A percentile compares a stretch with the other conserved stretches of the same genome.
These are phyloP conservation scores for Globisporangium orthogonon DNA, from an alignment of 352 stramenopile species.

Conservation along the genomic window DNA sequence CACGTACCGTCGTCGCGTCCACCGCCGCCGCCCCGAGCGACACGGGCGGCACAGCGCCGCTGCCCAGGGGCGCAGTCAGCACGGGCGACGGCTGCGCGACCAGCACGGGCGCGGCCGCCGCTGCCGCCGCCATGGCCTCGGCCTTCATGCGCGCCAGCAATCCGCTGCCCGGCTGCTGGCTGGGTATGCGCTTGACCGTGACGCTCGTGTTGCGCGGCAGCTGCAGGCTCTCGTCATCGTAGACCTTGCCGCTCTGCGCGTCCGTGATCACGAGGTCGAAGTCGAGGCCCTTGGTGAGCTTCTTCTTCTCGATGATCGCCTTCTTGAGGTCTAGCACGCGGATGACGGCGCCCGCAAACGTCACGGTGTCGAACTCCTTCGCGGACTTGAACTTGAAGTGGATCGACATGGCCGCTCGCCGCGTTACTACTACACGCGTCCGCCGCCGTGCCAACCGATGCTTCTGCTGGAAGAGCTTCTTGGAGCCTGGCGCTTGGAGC, in stretches of 20 bases:
- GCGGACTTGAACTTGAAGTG: conserved; percentile 90
- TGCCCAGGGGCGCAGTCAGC: conserved; percentile 19
- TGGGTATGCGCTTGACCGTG: conserved; percentile 89
- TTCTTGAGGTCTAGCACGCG: conserved; percentile 89
- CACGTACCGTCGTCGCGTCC: conserved; percentile 4
- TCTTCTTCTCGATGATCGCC: conserved; percentile 92
- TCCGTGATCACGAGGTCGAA: conserved; percentile 91
- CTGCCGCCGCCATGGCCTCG: conserved; percentile 58
- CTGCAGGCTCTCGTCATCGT: conserved; percentile 88
- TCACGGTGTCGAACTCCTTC: conserved; percentile 88
- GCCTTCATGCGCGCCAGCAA: conserved; percentile 82
- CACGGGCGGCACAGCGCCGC: conserved; percentile 32
- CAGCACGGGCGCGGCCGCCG: conserved; percentile 35
- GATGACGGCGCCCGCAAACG: conserved; percentile 80
- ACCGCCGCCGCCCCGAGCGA: conserved; percentile 8
- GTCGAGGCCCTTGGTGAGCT: conserved; percentile 88
- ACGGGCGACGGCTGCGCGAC: conserved; percentile 29
- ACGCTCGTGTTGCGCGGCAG: conserved; percentile 89
- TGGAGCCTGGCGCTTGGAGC: no score
- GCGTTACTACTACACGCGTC: no score
- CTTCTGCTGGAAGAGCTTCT: no score
- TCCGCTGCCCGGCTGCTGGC: conserved; percentile 61
- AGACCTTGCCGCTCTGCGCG: conserved; percentile 88
- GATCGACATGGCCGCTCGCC: conserved; percentile 62
- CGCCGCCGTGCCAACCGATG: no score